Evolutionary conservation across 768 basidiomycete genomes (phyloP), one percentile per base, ranked within the genome.

Genomic region (Kwoniella europaea): DNA sequence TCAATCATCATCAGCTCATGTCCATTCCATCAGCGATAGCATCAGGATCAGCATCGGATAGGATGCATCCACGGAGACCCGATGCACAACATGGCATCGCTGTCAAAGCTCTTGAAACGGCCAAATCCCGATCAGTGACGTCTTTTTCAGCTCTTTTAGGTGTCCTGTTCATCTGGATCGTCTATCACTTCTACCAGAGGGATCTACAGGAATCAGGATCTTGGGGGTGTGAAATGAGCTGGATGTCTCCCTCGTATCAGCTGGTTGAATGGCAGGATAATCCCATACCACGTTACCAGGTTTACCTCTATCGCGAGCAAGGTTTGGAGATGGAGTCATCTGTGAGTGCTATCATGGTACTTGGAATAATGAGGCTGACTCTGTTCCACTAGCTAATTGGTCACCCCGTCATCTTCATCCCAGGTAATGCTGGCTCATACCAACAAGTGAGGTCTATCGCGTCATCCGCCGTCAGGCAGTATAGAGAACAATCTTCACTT

Each of bases 401-500:
- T 50, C 79, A 88, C 18, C 97, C 97, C n/a, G 93, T 96, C 35
- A 86, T 99, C 35, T 99, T 98, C 85, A 91, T 98, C 54, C 97
- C 97, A 1, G 97, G 97, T 9, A 98, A 98, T 82, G 96, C 96
- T 24, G 97, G 97, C 5, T 95, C 93, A 2, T 94, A 91, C 43
- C 90, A 89, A 74, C 97, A 98, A 86, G 91, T 92, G 58, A 90
- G 97, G 73, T 95, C 93, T 13, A 94, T 98, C 75, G 96, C 96
- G 4, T 94, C 93, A 13, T 94, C 93, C 10, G 92, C 94, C 5
- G 86, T 91, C 0, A 87, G 92, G 62, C 93, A 95, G 75, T 94
- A 88, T 79, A 92, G 88, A 78, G 84, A 87, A 15, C 86, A 87
- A 27, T 93, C 91, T 0, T 4, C 41, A 9, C 73, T 67, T 16